Percentiles rank a stretch among this genome's conserved stretches.
Conservation (phyloP, 441 rosid species). For the Erysimum cheiri region DNA sequence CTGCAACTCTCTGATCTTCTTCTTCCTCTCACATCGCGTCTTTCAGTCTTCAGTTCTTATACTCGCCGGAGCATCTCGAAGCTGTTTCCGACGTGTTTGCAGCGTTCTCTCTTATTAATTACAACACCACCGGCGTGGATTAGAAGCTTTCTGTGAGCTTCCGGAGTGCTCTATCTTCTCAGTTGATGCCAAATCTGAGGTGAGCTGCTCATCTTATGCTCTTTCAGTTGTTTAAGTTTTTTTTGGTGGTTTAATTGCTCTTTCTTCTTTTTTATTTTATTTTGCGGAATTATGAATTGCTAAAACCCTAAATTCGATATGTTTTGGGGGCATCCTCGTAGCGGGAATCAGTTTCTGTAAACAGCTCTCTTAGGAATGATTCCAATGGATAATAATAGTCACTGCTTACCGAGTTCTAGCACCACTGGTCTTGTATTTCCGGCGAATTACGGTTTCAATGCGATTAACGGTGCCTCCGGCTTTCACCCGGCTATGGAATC, state of each 20-base stretch:
- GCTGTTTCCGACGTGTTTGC: slow-evolving; percentile 6
- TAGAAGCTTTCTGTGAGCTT: slow-evolving; percentile 7
- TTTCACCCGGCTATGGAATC: slow-evolving; percentile 11
- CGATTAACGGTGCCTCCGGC: slow-evolving; percentile 47
- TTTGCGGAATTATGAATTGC: slow-evolving; percentile 40
- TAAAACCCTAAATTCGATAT: slow-evolving; percentile 55
- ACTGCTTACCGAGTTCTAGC: slow-evolving; percentile 52
- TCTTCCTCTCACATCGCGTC: background rate
- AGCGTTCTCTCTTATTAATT: background rate
- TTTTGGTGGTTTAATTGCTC: background rate
- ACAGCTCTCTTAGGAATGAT: slow-evolving; percentile 53
- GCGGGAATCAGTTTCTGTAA: slow-evolving; percentile 53
- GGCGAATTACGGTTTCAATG: slow-evolving; percentile 51
- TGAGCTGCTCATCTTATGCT: slow-evolving; percentile 10
- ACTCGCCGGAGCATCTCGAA: slow-evolving; percentile 25
- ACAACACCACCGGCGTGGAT: slow-evolving; percentile 3
- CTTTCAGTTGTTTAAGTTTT: background rate
- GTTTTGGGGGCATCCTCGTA: slow-evolving; percentile 38
- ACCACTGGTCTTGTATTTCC: slow-evolving; percentile 51
- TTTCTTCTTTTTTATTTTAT: background rate
- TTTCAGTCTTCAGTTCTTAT: background rate
- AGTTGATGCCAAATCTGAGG: slow-evolving; percentile 25
- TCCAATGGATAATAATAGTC: slow-evolving; percentile 52
- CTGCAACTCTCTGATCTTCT: slow-evolving; percentile 34
- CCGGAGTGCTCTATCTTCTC: background rate